Evolutionary conservation across 495 filamentous ascomycete genomes (phyloP), one percentile per base, ranked within the genome.

Genomic region (Pseudomonodictys pantanalensis): DNA sequence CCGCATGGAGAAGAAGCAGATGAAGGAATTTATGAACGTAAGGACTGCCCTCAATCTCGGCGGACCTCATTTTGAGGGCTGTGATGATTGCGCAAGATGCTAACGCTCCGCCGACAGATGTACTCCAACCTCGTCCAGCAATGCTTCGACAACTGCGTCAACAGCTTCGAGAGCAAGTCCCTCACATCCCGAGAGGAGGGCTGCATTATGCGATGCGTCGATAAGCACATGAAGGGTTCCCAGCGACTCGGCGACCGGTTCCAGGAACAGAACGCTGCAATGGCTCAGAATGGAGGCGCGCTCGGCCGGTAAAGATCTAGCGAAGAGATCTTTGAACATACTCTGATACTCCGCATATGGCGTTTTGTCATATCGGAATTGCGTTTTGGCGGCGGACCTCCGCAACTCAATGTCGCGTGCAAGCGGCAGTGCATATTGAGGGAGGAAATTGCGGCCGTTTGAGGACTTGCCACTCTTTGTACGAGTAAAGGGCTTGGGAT

Each of bases 21-120:
- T 97, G 82, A 96, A 96, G 78, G 92, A 97, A 62, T 97, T 98
- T 72, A 95, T 97, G 88, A 88, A 81, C 64, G 93, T 97, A 83
- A 58, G 78, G 73, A 79, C 2, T n/a, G 35, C 28, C 22, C 11
- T 22, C 12, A 15, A n/a, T n/a, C n/a, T n/a, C n/a, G n/a, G n/a
- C n/a, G n/a, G n/a, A n/a, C n/a, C n/a, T n/a, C n/a, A n/a, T n/a
- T n/a, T n/a, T n/a, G n/a, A n/a, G n/a, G n/a, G n/a, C n/a, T n/a
- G n/a, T n/a, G n/a, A n/a, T n/a, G 23, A 26, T 39, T 32, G 29
- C 8, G 28, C 30, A 41, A 32, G n/a, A 20, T 29, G 38, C 65
- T 64, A 50, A 59, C 48, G 33, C 5, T n/a, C 48, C 12, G 15
- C 18, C 11, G 29, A 44, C 68, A 98, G 93, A 90, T 96, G 85